phyloP scores from a whole-genome alignment of 2,329 filamentous ascomycete species.

The Coniochaeta sp. region DNA sequence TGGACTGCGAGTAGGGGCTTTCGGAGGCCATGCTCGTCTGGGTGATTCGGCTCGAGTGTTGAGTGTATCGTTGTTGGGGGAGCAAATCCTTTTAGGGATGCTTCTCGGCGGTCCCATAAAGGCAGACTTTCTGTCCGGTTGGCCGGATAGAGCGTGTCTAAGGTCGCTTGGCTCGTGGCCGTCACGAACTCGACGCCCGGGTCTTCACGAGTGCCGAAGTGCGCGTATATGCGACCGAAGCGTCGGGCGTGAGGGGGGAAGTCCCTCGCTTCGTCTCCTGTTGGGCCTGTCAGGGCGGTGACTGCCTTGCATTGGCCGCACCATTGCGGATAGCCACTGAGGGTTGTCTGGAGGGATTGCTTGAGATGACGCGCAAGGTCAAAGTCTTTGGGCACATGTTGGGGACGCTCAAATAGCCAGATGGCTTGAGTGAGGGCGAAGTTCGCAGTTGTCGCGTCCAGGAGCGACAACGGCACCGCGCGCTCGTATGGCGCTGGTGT shows the following conservation, averaged over 20 bases:
- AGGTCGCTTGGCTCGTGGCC: not conserved
- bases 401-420: not conserved
- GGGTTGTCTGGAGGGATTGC: not conserved
- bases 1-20: not conserved
- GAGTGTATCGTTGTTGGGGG: not conserved
- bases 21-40: not conserved
- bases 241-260: not conserved
- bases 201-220: not conserved
- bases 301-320: not conserved
- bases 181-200: not conserved
- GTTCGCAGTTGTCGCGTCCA: not conserved
- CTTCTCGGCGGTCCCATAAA: not conserved
- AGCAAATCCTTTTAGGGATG: not conserved
- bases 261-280: not conserved
- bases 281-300: not conserved
- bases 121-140: not conserved
- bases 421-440: not conserved
- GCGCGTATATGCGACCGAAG: not conserved
- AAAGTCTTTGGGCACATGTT: not conserved
- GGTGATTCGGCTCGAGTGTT: not conserved
- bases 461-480: not conserved
- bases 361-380: not conserved
- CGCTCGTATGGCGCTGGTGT: not conserved
- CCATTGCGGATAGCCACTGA: not conserved
- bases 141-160: not conserved